Evolutionary conservation across 2,329 filamentous ascomycete species (phyloP).

Genomic region (Aspergillus carbonarius): DNA sequence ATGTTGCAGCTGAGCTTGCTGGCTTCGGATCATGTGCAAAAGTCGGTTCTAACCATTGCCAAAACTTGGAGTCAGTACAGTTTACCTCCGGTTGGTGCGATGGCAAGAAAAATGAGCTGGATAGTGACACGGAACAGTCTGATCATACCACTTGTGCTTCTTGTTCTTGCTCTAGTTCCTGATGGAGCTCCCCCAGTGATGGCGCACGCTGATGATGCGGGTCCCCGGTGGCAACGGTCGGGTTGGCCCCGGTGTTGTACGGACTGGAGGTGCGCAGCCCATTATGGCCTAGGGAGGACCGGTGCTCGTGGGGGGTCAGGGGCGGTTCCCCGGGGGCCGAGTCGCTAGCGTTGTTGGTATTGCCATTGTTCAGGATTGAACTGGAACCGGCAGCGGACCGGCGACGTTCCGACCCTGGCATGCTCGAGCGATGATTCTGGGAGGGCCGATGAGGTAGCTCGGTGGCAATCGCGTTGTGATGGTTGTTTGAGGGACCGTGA

Average conservation of each 20-base stretch:
- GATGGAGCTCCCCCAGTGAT: constrained; percentile 51
- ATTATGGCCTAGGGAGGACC: constrained; percentile 39
- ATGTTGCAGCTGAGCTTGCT: constrained; percentile 47
- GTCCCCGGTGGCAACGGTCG: constrained; percentile 45
- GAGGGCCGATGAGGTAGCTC: constrained; percentile 53
- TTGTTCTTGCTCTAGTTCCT: constrained; percentile 53
- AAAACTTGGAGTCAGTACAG: constrained; percentile 8
- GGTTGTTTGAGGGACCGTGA: constrained; percentile 32
- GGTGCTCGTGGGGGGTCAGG: constrained; percentile 37
- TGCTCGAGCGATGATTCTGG: constrained; percentile 35
- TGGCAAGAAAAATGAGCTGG: background rate
- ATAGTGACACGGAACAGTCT: constrained; percentile 2
- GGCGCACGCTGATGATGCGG: constrained; percentile 50
- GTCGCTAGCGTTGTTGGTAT: constrained; percentile 13
- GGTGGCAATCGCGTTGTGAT: constrained; percentile 74
- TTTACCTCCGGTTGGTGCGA: constrained; percentile 1
- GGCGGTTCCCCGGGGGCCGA: constrained; percentile 35
- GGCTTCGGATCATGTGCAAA: constrained; percentile 50
- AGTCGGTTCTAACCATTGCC: constrained; percentile 45
- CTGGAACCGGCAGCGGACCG: constrained; percentile 44
- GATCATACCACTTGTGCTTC: constrained; percentile 50
- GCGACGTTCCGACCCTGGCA: constrained; percentile 43
- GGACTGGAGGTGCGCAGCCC: constrained; percentile 44
- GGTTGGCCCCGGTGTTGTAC: constrained; percentile 43
- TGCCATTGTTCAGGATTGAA: constrained; percentile 39